Percentiles rank a stretch among this genome's conserved stretches.
These are phyloP conservation scores for Ogataea minuta DNA, from an alignment of 805 yeast genomes.

Conservation along the genomic window DNA sequence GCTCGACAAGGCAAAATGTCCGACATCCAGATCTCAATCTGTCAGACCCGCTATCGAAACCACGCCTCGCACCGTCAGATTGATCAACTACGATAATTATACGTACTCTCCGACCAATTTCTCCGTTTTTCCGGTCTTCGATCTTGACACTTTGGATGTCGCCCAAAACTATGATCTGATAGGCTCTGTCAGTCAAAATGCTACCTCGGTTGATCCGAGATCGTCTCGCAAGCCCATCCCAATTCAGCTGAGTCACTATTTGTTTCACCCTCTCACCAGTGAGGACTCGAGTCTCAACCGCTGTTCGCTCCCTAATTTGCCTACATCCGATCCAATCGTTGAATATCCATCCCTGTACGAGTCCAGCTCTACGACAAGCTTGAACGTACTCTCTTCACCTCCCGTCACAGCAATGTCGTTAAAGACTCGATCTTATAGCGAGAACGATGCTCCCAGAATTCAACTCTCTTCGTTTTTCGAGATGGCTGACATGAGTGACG, in stretches of 20 bases:
- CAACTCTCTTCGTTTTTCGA: conserved; percentile 20
- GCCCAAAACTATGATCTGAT: conserved; percentile 16
- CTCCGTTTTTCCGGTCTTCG: conserved; percentile 24
- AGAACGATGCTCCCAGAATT: conserved; percentile 6
- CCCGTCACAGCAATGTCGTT: conserved; percentile 3
- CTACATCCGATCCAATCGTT: conserved; percentile 21
- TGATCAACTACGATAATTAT: conserved; percentile 20
- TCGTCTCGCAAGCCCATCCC: conserved; percentile 1
- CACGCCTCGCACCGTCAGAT: conserved; percentile 23
- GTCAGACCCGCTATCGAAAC: conserved; percentile 12
- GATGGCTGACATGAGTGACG: conserved; percentile 21
- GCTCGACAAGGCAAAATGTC: conserved; percentile 8
- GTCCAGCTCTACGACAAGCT: conserved; percentile 9
- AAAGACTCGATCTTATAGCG: conserved; percentile 12
- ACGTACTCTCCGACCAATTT: conserved; percentile 22
- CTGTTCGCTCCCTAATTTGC: conserved; percentile 14
- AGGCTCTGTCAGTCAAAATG: conserved; percentile 5
- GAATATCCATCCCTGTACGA: conserved; percentile 23
- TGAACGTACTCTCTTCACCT: conserved; percentile 13
- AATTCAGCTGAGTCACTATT: conserved; percentile 13
- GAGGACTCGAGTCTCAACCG: conserved; percentile 6
- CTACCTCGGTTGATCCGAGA: conserved; percentile 11
- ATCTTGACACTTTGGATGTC: conserved; percentile 20
- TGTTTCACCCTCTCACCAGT: conserved; percentile 15
- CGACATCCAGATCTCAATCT: conserved; percentile 3